Conservation (phyloP, 2,329 filamentous ascomycete genomes). For the Falciphora oryzae region DNA sequence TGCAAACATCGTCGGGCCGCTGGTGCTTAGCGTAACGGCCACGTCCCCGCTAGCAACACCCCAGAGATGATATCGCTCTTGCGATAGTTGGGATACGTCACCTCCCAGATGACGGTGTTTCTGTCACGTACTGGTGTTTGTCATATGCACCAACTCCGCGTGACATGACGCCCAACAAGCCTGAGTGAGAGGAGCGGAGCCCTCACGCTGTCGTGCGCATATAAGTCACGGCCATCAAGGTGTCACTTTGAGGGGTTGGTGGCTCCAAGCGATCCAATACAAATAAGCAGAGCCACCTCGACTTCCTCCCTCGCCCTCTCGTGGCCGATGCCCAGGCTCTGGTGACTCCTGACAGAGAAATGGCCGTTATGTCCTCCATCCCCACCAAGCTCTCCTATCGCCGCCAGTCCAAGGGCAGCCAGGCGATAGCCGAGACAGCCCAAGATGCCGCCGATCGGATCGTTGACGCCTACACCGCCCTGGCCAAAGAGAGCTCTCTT, state of each 20-base stretch:
- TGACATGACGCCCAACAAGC: not conserved
- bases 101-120: not conserved
- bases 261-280: too few relatives aligned
- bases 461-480: not conserved
- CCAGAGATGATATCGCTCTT: not conserved
- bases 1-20: not conserved
- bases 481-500: not conserved
- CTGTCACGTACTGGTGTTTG: not conserved
- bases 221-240: not conserved
- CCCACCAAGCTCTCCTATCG: not conserved
- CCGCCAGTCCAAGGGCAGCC: not conserved
- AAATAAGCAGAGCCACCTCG: not conserved
- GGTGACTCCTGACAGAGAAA: not conserved
- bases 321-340: not conserved
- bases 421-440: not conserved
- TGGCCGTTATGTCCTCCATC: not conserved
- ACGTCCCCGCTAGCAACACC: not conserved
- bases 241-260: not conserved
- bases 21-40: not conserved
- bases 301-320: not conserved
- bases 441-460: constrained; percentile 1
- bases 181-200: not conserved
- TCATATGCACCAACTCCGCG: not conserved
- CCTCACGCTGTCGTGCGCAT: not conserved
- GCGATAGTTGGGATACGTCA: not conserved